Conservation (phyloP, 2,329 filamentous ascomycete genomes). For the Dactylellina drechsleri region DNA sequence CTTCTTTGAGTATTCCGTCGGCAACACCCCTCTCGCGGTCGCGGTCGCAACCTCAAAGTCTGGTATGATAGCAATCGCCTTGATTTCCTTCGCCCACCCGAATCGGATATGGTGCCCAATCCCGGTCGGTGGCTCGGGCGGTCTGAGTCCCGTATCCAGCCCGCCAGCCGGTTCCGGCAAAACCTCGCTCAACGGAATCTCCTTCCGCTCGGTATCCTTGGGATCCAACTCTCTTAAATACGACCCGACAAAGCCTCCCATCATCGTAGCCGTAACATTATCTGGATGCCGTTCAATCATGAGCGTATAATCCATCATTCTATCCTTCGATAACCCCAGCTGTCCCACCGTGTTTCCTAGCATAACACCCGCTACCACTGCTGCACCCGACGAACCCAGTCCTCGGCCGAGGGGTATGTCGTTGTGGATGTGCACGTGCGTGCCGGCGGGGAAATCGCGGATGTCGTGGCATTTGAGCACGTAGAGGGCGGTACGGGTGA, state of each 20-base stretch:
- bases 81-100: constrained; percentile 92
- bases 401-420: constrained; percentile 92
- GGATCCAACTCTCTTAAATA: constrained; percentile 92
- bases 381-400: constrained; percentile 92
- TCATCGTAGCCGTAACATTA: constrained; percentile 93
- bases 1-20: constrained; percentile 73
- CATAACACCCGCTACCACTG: constrained; percentile 93
- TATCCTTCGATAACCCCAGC: constrained; percentile 78
- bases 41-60: constrained; percentile 96
- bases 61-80: constrained; percentile 94
- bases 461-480: constrained; percentile 91
- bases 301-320: constrained; percentile 92
- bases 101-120: constrained; percentile 98
- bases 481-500: constrained; percentile 93
- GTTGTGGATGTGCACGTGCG: constrained; percentile 93
- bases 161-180: constrained; percentile 89
- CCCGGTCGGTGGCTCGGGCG: constrained; percentile 86
- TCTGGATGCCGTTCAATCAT: constrained; percentile 98
- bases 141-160: constrained; percentile 84
- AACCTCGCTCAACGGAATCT: constrained; percentile 94
- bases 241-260: constrained; percentile 95
- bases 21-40: constrained; percentile 85
- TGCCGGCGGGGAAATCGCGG: constrained; percentile 83
- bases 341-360: constrained; percentile 88
- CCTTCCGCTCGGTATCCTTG: constrained; percentile 86